Evolutionary conservation across 129 eudicot species (phyloP), one percentile per base, ranked within the genome.

Genomic region (Flaveria trinervia): DNA sequence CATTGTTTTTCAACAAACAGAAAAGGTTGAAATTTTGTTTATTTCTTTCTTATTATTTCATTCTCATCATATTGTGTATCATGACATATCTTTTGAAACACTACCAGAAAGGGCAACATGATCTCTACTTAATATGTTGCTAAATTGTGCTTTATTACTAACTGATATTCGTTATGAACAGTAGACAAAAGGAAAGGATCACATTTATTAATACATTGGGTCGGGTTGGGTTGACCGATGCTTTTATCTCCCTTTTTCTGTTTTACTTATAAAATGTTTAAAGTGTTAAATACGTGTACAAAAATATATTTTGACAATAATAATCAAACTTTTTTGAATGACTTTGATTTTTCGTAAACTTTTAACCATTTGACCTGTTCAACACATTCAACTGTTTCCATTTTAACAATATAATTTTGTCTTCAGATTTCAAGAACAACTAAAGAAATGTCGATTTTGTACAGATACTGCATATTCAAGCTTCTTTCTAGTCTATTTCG

Each of bases 1-100:
- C 99, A 13, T 76, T 95, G 68, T 89, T 91, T 49, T 89, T 82
- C 77, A 91, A 95, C 87, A 91, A 89, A 81, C 96, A 89, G 78
- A 95, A 91, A 87, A 91, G 96, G 99, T 91, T 62, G 4, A 49
- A 62, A 36, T 65, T 7, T 79, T 62, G 66, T 61, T 52, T 61
- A 22, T 49, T 48, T 46, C 20, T 39, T 48, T 49, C 25, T 62
- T 43, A 28, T 2, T 25, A 45, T 57, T 77, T 43, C 39, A 14
- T 22, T 44, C 33, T 65, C 39, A 41, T 18, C n/a, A 17, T 28
- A 4, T 6, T 25, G 16, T 25, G 4, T 61, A 28, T 62, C 41
- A 15, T 62, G 65, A 23, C 17, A 3, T 57, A 8, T 23, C 49
- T 33, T 54, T 10, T 72, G 46, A 59, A 17, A 72, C 49, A 17